Conservation (phyloP, 2,329 filamentous ascomycete species). For the Botrytis galanthina region DNA sequence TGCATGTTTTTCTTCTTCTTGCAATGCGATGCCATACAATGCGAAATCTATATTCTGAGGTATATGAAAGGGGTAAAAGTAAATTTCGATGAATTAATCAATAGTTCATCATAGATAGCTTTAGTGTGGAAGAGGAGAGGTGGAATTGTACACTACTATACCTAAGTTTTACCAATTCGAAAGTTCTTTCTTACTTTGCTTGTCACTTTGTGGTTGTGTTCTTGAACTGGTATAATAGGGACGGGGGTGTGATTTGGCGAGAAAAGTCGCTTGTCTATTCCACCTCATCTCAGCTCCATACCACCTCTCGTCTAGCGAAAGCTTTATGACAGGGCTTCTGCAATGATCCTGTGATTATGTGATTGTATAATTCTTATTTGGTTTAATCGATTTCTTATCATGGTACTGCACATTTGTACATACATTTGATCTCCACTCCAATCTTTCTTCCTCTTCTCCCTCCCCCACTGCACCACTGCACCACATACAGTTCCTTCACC, state of each 20-base stretch:
- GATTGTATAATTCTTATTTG: not conserved
- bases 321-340: not conserved
- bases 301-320: not conserved
- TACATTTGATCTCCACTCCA: not conserved
- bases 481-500: not conserved
- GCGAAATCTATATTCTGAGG: not conserved
- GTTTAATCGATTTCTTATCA: not conserved
- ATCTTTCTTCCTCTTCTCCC: not conserved
- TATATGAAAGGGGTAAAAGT: not conserved
- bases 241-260: not conserved
- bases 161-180: not conserved
- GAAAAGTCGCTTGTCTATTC: not conserved
- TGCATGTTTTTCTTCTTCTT: not conserved
- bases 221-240: not conserved
- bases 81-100: not conserved
- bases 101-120: not conserved
- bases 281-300: not conserved
- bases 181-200: not conserved
- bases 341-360: not conserved
- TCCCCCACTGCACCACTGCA: not conserved
- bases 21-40: not conserved
- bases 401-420: not conserved
- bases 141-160: conserved; percentile 2
- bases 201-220: not conserved
- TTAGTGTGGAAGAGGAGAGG: not conserved